Evolutionary conservation across 768 basidiomycete genomes (phyloP), one percentile per base, ranked within the genome.

Genomic region (Suillus spraguei): DNA sequence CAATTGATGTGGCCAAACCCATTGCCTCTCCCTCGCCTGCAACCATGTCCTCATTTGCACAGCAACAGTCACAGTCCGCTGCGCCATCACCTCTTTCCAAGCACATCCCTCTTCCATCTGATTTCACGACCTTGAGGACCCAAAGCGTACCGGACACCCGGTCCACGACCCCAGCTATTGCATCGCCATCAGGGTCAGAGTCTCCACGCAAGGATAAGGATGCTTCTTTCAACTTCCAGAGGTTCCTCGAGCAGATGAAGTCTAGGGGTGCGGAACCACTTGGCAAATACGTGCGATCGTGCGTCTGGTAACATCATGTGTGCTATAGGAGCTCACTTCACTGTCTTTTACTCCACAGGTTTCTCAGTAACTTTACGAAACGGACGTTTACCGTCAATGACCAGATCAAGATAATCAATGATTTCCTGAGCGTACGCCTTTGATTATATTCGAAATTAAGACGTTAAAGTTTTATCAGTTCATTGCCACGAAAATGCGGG

Each of bases 171-270:
- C 72, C 75, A 20, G 55, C 55, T 16, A 70, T 65, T 60, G 22
- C 36, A 8, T 46, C 24, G 3, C 71, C 68, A 22, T 75, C 66
- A 59, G 71, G 69, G 0, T 66, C 75, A 32, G 69, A 73, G 11
- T 76, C 79, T 14, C 76, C 78, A 6, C 62, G 41, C 62, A 72
- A 63, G 42, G 83, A 82, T 55, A 67, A 76, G 36, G 77, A 78
- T 63, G 79, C 80, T 0, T 80, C 81, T 49, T 99, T 98, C 68
- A 97, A 99, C 76, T 99, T 98, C 73, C 95, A 97, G 72, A 87
- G 82, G 55, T 99, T 99, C 76, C 77, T 99, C 66, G 94, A 96
- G 74, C 95, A 99, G 76, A 94, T 99, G 87, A 92, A 97, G 78
- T 77, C 82, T 47, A 89, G 87, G 70, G 80, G 84, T 56, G 95